These are phyloP conservation scores for Pseudocercospora musae DNA, from an alignment of 2,329 filamentous ascomycete species.

Conservation along the genomic window DNA sequence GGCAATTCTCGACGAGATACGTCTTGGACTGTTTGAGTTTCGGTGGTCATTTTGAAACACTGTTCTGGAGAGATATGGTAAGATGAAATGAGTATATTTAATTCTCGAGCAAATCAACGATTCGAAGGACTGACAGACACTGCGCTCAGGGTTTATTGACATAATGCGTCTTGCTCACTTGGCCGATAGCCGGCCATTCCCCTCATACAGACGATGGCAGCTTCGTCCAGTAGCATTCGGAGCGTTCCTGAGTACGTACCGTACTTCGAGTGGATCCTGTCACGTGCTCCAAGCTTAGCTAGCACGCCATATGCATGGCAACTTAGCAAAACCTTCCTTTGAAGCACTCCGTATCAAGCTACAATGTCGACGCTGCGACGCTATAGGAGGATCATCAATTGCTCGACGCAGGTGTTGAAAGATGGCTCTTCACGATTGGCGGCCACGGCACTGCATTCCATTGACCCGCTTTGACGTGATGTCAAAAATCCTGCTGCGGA, in stretches of 20 bases:
- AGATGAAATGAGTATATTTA: not conserved
- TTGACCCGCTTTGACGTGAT: not conserved
- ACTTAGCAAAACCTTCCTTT: constrained; percentile 1
- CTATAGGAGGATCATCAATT: not conserved
- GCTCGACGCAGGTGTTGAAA: not conserved
- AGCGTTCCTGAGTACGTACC: constrained; percentile 12
- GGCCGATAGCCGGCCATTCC: constrained; percentile 4
- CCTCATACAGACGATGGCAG: constrained; percentile 3
- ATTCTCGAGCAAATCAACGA: not conserved
- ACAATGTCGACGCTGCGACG: not conserved
- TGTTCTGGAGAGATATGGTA: not conserved
- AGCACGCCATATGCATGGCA: constrained; percentile 15
- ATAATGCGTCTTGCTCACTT: not conserved
- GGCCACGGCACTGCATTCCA: not conserved
- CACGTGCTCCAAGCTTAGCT: constrained; percentile 9
- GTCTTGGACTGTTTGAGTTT: constrained; percentile 18
- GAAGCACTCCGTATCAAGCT: not conserved
- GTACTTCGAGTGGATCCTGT: not conserved
- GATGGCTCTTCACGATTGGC: not conserved
- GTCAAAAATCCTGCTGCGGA: not conserved
- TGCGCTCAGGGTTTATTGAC: not conserved
- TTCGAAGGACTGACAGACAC: not conserved
- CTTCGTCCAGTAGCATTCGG: constrained; percentile 6
- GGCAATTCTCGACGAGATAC: constrained; percentile 15
- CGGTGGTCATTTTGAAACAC: constrained; percentile 18